Percentiles rank a stretch among this genome's conserved stretches.
phyloP scores from a whole-genome alignment of 768 basidiomycete species.

The Mycena vitilis region DNA sequence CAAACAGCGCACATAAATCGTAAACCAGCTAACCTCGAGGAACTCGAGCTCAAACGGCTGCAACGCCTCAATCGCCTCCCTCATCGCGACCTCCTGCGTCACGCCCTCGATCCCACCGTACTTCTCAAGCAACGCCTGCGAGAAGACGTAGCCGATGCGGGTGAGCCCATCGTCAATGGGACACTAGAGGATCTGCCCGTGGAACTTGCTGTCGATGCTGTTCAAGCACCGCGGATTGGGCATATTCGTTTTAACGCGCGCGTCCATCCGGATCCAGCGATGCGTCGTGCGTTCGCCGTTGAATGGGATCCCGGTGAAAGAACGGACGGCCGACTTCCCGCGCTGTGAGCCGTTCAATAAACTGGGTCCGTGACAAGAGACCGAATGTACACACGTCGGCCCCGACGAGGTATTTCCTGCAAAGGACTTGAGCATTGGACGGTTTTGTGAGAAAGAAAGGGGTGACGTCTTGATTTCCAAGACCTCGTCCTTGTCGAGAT shows the following conservation, averaged over 20 bases:
- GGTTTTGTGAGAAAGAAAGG: neutral
- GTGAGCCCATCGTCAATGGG: conserved; percentile 37
- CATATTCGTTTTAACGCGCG: conserved; percentile 38
- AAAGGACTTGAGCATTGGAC: conserved; percentile 11
- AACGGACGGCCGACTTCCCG: conserved; percentile 36
- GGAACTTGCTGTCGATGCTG: conserved; percentile 36
- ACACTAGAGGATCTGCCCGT: conserved; percentile 40
- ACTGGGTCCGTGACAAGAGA: too few species aligned
- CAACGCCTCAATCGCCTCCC: conserved; percentile 33
- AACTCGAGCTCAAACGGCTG: conserved; percentile 36
- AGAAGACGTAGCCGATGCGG: conserved; percentile 40
- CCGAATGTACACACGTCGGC: conserved; percentile 28
- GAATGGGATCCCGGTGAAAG: conserved; percentile 31
- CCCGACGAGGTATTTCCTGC: conserved; percentile 37
- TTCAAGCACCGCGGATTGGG: conserved; percentile 38
- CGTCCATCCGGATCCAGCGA: conserved; percentile 40
- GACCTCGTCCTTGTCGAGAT: conserved; percentile 33
- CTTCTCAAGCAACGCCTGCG: conserved; percentile 35
- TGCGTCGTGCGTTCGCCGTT: conserved; percentile 34
- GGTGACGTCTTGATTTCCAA: conserved; percentile 34
- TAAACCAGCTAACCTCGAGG: conserved; percentile 34
- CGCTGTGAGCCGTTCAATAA: conserved; percentile 18
- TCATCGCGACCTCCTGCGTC: conserved; percentile 32
- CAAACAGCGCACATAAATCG: conserved; percentile 28
- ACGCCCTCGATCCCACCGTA: conserved; percentile 37